Percentiles rank a stretch among this genome's conserved stretches.
These are phyloP conservation scores for Fusarium incarnatum DNA, from an alignment of 2,329 filamentous ascomycete species.

Conservation along the genomic window DNA sequence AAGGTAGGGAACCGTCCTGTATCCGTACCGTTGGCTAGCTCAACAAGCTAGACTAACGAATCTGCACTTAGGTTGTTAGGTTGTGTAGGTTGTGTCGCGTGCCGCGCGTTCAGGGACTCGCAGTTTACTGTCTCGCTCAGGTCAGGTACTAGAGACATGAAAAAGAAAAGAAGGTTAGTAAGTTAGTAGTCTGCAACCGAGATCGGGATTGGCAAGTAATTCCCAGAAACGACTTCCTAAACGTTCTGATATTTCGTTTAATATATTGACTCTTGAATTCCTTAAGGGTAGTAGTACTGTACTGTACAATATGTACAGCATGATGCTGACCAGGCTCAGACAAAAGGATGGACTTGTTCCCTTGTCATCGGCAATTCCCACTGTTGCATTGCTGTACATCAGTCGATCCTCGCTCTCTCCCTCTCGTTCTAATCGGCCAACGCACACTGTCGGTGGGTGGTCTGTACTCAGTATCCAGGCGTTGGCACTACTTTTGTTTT, in stretches of 20 bases:
- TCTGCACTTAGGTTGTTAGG: conserved; percentile 6
- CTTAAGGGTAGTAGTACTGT: neutral
- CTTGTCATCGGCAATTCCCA: conserved; percentile 32
- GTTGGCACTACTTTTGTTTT: neutral
- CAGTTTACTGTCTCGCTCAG: neutral
- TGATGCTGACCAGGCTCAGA: neutral
- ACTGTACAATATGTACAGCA: neutral
- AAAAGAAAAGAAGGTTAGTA: neutral
- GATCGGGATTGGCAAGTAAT: neutral
- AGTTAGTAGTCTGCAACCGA: neutral
- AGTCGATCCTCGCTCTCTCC: conserved; percentile 24
- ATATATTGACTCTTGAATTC: neutral
- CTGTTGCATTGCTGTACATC: conserved; percentile 14
- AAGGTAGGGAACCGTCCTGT: neutral
- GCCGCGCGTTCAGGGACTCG: conserved; percentile 36
- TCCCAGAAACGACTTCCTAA: neutral
- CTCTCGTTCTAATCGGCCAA: conserved; percentile 1
- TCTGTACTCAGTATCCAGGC: neutral
- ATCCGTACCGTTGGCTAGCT: neutral
- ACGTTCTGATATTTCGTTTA: neutral
- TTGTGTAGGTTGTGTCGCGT: conserved; percentile 23
- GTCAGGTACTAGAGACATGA: conserved; percentile 24
- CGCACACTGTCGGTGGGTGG: neutral
- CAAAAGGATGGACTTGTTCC: neutral
- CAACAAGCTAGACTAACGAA: neutral